phyloP scores from a whole-genome alignment of 345 rosid species.

The Zanthoxylum bungeanum region DNA sequence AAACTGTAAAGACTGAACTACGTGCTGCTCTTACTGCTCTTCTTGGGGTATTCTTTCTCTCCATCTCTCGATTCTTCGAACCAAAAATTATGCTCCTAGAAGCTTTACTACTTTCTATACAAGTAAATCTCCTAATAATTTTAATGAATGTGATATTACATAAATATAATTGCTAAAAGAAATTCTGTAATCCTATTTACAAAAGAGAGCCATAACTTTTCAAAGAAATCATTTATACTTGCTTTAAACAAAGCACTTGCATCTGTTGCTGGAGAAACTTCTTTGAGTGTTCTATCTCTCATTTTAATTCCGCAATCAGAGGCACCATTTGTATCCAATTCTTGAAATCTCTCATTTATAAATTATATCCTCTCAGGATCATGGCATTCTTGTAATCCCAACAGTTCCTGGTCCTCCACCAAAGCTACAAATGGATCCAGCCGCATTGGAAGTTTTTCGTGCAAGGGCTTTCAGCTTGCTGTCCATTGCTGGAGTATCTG shows the following conservation, averaged over 20 bases:
- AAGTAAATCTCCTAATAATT: neutral
- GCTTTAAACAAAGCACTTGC: neutral
- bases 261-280: too few species aligned
- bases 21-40: constrained; percentile 53
- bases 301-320: too few species aligned
- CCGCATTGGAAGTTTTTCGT: constrained; percentile 44
- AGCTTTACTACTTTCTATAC: neutral
- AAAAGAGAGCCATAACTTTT: neutral
- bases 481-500: constrained; percentile 74
- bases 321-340: neutral
- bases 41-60: constrained; percentile 55
- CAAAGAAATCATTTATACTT: neutral
- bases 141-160: neutral
- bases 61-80: neutral
- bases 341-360: neutral
- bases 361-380: constrained; percentile 38
- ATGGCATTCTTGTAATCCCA: constrained; percentile 69
- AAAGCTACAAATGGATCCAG: constrained; percentile 55
- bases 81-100: neutral
- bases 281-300: too few species aligned
- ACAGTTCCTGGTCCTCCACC: constrained; percentile 84
- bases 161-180: neutral
- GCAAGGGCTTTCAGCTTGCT: constrained; percentile 69
- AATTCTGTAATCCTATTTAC: neutral
- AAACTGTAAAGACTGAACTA: constrained; percentile 48